Base-by-base conservation (phyloP, 177 flowering plant species). In the Vitis hybrid region DNA sequence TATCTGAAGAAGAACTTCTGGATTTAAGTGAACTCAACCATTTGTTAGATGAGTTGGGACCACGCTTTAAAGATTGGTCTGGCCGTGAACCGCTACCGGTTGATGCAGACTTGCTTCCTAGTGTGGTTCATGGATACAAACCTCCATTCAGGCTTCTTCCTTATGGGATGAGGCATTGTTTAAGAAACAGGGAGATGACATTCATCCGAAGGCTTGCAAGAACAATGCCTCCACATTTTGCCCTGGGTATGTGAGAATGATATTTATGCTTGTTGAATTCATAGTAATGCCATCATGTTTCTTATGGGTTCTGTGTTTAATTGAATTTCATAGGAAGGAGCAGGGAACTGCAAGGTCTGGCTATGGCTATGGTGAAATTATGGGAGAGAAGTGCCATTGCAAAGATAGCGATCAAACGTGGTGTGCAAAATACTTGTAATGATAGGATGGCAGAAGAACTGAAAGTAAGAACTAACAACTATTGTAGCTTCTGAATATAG, bases 391-490 rank as follows among this genome's bases (percentile, higher is more conserved):
- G 92, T 83, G 88, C 89, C 57, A 84, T 95, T 80, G 98, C 91
- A 22, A 95, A 95, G 82, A 91, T 95, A 66, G 98, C 97, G 69
- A 91, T 93, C 77, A 95, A 95, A 68, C 97, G 93, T 53, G 97
- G 97, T 60, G 95, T 95, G 39, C 83, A 72, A 18, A 85, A 92
- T 78, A 92, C 99, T 64, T 22, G 78, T 61, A 95, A 89, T 77
- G 99, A 95, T 64, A 86, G 92, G 74, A 95, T 95, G 97, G 94
- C 98, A 9, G 98, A 92, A 82, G 96, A 95, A 75, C 84, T 95
- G 77, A 92, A 90, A 92, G 97, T 92, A 70, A 74, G 74, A 20
- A 58, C 45, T 64, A 53, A 45, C 15, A 51, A 65, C 2, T 1
- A 26, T 72, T 16, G 33, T 2, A 6, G 10, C 56, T 57, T 64